Percentiles rank a stretch among this genome's conserved stretches.
Evolutionary conservation across 2,329 filamentous ascomycete genomes (phyloP).

Genomic region (Beauveria scarabaeidicola): DNA sequence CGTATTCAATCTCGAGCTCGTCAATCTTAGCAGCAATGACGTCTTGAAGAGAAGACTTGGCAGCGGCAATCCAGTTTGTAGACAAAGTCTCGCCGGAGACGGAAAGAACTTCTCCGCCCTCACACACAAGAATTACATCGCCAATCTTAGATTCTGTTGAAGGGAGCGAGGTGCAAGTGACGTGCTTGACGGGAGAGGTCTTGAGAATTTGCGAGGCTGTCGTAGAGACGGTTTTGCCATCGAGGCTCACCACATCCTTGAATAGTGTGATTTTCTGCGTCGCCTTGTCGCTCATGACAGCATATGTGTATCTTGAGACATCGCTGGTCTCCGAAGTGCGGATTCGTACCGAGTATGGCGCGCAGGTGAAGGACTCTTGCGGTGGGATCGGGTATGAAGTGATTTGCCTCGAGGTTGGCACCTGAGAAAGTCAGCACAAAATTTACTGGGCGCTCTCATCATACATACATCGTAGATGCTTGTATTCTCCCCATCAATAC

Average conservation of each 20-base stretch:
- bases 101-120: constrained; percentile 52
- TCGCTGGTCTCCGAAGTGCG: constrained; percentile 39
- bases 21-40: constrained; percentile 24
- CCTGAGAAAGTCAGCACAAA: constrained; percentile 29
- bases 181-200: constrained; percentile 26
- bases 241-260: constrained; percentile 44
- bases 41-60: constrained; percentile 28
- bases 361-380: constrained; percentile 54
- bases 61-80: constrained; percentile 26
- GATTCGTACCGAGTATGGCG: constrained; percentile 49
- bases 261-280: constrained; percentile 49
- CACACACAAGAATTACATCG: constrained; percentile 46
- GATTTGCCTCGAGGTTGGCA: constrained; percentile 51
- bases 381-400: constrained; percentile 61
- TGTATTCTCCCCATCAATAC: constrained; percentile 55
- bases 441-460: not conserved
- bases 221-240: constrained; percentile 44
- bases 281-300: constrained; percentile 42
- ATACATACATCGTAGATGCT: constrained; percentile 56
- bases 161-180: constrained; percentile 24
- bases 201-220: constrained; percentile 36
- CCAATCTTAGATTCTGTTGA: constrained; percentile 21
- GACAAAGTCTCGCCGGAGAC: constrained; percentile 45
- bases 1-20: constrained; percentile 41
- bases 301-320: constrained; percentile 52